Evolutionary conservation across 2,329 filamentous ascomycete species (phyloP), one percentile per base, ranked within the genome.

Genomic region (Ophiostoma quercus): DNA sequence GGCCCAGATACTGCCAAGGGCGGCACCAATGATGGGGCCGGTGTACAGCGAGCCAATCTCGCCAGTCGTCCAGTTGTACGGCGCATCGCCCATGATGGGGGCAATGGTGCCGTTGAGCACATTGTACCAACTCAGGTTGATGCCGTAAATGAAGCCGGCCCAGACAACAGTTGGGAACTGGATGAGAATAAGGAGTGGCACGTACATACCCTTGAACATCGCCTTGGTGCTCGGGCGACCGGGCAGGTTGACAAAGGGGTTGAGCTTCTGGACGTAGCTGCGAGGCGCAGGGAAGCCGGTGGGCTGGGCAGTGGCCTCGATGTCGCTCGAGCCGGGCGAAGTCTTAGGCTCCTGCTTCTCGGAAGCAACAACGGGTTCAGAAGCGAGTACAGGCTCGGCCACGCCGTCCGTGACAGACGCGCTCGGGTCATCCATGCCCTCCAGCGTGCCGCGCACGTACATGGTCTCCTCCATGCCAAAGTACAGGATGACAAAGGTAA

Each of bases 381-480:
- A 1, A 14, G 16, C 32, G 22, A 16, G 34, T 2, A 37, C 60
- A 25, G 14, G 51, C 51, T 57, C 67, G 19, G n/a, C 54, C 3
- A 51, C 14, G 4, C 29, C 32, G 5, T 63, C 60, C 12, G 32
- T n/a, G 19, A 39, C 34, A 34, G 62, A 37, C 32, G 75, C 78
- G 65, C 77, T 77, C 67, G 77, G 37, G 75, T 72, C 25, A 14
- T 66, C 65, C 65, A 66, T 66, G 39, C 75, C 78, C 65, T 78
- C 77, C 67, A 77, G 68, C 7, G 78, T 78, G 5, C 75, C 69
- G 14, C 82, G 80, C 67, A 79, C 76, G 74, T 83, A 87, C 74
- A 85, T 87, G 5, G 86, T 87, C 76, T 88, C 86, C 75, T 88
- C 86, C 79, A 87, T 82, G 75, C 84, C 82, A 74, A 88, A 84